Evolutionary conservation across 768 basidiomycete species (phyloP).

Genomic region (Lyophyllum decastes): DNA sequence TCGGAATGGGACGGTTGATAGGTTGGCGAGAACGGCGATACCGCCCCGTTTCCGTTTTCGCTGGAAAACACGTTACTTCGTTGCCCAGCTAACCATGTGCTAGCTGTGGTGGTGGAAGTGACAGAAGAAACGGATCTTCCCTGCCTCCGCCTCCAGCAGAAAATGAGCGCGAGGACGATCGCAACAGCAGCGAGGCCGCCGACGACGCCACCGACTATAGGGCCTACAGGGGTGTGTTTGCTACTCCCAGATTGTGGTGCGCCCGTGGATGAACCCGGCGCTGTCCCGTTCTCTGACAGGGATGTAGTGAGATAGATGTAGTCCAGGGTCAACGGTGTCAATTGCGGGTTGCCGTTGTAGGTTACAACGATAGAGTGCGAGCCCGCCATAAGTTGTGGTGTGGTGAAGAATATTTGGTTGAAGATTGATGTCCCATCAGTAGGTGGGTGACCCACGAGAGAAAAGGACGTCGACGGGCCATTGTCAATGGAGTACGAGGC

Average conservation of each 20-base stretch:
- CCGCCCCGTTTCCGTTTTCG: too few relatives aligned
- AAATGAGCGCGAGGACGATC: background rate
- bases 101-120: too few relatives aligned
- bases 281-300: background rate
- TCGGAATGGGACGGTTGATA: too few relatives aligned
- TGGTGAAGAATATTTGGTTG: conserved; percentile 10
- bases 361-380: conserved; percentile 8
- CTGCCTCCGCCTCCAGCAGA: background rate
- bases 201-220: background rate
- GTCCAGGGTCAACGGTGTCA: conserved; percentile 8
- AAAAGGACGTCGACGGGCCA: conserved; percentile 1
- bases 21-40: too few relatives aligned
- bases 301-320: background rate
- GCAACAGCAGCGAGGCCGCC: background rate
- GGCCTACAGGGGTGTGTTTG: background rate
- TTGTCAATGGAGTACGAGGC: conserved; percentile 11
- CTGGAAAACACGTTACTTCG: too few relatives aligned
- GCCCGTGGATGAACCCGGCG: background rate
- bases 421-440: background rate
- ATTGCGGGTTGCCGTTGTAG: conserved; percentile 1
- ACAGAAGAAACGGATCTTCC: background rate
- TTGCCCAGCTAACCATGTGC: too few relatives aligned
- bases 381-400: background rate
- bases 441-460: background rate
- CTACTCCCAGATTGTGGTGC: background rate